phyloP scores from a whole-genome alignment of 1,284 basidiomycete genomes.

The Ganoderma sinense region DNA sequence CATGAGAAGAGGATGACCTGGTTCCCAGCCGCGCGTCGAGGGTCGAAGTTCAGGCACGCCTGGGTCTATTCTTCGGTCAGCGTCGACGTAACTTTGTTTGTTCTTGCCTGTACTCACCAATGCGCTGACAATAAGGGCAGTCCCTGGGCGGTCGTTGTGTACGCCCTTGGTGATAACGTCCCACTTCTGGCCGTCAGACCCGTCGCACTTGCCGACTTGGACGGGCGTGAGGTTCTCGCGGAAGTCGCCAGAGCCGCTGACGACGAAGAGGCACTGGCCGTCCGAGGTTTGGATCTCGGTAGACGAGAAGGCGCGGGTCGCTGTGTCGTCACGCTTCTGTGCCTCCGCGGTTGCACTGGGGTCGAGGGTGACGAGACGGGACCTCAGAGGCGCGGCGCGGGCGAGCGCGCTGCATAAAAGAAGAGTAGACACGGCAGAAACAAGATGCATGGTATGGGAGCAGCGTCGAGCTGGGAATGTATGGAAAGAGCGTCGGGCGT shows the following conservation, averaged over 20 bases:
- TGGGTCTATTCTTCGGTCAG: not conserved
- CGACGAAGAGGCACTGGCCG: slow-evolving; percentile 15
- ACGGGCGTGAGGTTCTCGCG: slow-evolving; percentile 15
- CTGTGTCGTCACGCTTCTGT: slow-evolving; percentile 12
- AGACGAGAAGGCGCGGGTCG: slow-evolving; percentile 11
- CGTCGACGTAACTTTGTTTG: not conserved
- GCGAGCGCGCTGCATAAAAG: not conserved
- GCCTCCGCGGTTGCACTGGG: slow-evolving; percentile 11
- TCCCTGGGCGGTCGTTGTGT: slow-evolving; percentile 13
- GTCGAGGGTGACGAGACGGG: slow-evolving; percentile 8
- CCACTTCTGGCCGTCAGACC: slow-evolving; percentile 13
- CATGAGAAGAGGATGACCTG: slow-evolving; percentile 16
- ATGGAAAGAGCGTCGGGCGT: not conserved
- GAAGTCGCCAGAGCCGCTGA: slow-evolving; percentile 14
- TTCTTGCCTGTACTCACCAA: not conserved
- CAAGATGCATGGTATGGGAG: slow-evolving; percentile 1
- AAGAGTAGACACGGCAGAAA: slow-evolving; percentile 1
- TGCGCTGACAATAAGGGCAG: slow-evolving; percentile 11
- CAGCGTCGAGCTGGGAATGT: slow-evolving; percentile 3
- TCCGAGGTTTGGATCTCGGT: slow-evolving; percentile 14
- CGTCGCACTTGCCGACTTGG: slow-evolving; percentile 11
- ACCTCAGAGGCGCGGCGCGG: not conserved
- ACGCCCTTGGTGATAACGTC: slow-evolving; percentile 13
- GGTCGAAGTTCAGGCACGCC: slow-evolving; percentile 19
- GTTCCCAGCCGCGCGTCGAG: slow-evolving; percentile 15